phyloP scores from a whole-genome alignment of 306 rosid species.

The Amphicarpaea edgeworthii region DNA sequence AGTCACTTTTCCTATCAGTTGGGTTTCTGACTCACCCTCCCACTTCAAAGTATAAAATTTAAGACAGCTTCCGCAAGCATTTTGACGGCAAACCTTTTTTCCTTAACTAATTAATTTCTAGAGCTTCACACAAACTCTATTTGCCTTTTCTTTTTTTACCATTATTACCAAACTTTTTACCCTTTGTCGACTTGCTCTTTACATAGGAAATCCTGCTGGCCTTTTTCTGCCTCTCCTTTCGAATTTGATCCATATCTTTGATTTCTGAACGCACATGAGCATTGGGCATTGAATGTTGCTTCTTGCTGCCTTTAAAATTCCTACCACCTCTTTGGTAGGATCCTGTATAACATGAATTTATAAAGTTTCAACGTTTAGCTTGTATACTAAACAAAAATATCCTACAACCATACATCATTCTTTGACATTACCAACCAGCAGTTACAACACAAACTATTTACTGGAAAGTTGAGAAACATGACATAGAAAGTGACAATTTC shows the following conservation, averaged over 20 bases:
- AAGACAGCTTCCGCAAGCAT: neutral
- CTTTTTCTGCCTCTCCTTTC: slow-evolving; percentile 85
- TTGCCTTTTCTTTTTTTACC: slow-evolving; percentile 62
- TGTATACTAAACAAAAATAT: too few species aligned
- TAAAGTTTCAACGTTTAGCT: slow-evolving; percentile 4
- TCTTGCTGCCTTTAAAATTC: slow-evolving; percentile 57
- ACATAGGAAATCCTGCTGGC: slow-evolving; percentile 57
- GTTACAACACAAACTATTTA: too few species aligned
- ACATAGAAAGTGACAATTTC: too few species aligned
- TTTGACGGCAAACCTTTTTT: slow-evolving; percentile 3
- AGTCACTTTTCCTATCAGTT: slow-evolving; percentile 3
- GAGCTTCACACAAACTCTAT: slow-evolving; percentile 40
- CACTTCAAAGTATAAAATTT: neutral
- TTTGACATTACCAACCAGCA: too few species aligned
- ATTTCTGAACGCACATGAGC: slow-evolving; percentile 83
- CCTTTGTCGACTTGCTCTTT: slow-evolving; percentile 67
- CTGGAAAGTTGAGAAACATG: too few species aligned
- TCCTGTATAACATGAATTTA: slow-evolving; percentile 51
- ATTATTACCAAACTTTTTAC: slow-evolving; percentile 63
- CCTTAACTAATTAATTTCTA: neutral
- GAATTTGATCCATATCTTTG: slow-evolving; percentile 82
- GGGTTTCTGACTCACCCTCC: neutral
- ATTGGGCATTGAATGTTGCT: slow-evolving; percentile 64
- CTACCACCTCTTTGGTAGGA: slow-evolving; percentile 51
- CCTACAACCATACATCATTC: too few species aligned